Evolutionary conservation across 805 yeast species (phyloP).

Genomic region (Nakazawaea populi): DNA sequence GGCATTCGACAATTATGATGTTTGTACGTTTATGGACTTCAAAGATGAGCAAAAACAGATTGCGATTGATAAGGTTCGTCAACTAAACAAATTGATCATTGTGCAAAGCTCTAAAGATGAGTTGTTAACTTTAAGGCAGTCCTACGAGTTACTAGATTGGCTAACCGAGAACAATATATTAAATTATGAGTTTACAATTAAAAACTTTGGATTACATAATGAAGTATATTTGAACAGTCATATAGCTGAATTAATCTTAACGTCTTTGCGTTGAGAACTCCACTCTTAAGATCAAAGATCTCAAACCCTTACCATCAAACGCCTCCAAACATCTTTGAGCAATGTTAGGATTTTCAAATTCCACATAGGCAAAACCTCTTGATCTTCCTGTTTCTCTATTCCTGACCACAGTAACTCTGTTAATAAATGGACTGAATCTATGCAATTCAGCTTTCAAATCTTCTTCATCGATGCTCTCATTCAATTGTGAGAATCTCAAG

Average conservation of each 20-base stretch:
- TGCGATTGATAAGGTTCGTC: background rate
- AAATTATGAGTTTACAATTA: conserved; percentile 21
- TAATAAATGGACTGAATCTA: conserved; percentile 57
- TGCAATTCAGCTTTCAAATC: conserved; percentile 71
- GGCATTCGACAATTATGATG: conserved; percentile 39
- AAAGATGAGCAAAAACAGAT: background rate
- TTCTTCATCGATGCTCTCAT: conserved; percentile 77
- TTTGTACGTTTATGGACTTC: background rate
- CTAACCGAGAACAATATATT: conserved; percentile 19
- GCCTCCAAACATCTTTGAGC: conserved; percentile 76
- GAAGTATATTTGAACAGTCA: conserved; percentile 46
- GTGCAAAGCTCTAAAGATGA: conserved; percentile 68
- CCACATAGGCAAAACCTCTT: conserved; percentile 93
- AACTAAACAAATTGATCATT: conserved; percentile 25
- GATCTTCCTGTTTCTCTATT: conserved; percentile 92
- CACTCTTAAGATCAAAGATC: conserved; percentile 71
- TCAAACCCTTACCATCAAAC: conserved; percentile 88
- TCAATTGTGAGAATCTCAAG: conserved; percentile 85
- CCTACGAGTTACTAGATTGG: conserved; percentile 30
- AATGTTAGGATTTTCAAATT: conserved; percentile 57
- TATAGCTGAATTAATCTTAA: conserved; percentile 23
- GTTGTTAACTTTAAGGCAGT: conserved; percentile 47
- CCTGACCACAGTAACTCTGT: conserved; percentile 79
- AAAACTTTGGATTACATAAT: conserved; percentile 56
- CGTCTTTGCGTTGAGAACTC: conserved; percentile 50